A percentile compares a stretch with the other conserved stretches of the same genome.
Evolutionary conservation across 768 basidiomycete genomes (phyloP).

Genomic region (Hypholoma sublateritium): DNA sequence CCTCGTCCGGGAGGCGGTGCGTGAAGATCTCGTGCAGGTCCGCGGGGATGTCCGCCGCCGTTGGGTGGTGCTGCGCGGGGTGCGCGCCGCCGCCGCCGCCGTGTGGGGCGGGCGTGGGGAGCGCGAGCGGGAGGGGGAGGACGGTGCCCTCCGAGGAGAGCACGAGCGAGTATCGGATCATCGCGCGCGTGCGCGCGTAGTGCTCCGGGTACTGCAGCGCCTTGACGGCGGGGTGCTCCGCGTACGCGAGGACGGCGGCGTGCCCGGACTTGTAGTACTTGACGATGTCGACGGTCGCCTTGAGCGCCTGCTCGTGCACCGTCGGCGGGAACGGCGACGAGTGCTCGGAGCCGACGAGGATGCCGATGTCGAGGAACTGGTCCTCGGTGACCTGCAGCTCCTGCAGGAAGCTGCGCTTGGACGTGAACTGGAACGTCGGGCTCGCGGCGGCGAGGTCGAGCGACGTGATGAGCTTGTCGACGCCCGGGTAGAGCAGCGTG

Average conservation of each 20-base stretch:
- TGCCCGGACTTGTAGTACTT: constrained; percentile 91
- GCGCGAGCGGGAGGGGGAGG: constrained; percentile 75
- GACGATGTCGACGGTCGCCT: constrained; percentile 89
- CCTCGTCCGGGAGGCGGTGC: constrained; percentile 89
- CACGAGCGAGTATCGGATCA: constrained; percentile 91
- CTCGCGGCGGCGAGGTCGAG: constrained; percentile 70
- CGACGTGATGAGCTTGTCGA: constrained; percentile 88
- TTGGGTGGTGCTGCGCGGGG: constrained; percentile 66
- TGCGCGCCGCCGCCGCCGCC: constrained; percentile 27
- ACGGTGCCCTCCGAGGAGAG: constrained; percentile 85
- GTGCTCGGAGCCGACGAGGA: constrained; percentile 87
- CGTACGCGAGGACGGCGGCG: constrained; percentile 71
- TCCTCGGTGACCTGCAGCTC: constrained; percentile 73
- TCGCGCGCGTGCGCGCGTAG: constrained; percentile 85
- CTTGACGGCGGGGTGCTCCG: constrained; percentile 84
- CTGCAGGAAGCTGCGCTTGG: constrained; percentile 65
- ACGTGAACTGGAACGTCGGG: constrained; percentile 81
- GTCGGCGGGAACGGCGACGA: constrained; percentile 81
- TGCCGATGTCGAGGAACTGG: constrained; percentile 92
- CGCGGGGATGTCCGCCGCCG: constrained; percentile 82
- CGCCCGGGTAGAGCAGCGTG: constrained; percentile 80
- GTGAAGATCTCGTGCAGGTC: constrained; percentile 97
- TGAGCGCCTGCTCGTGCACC: constrained; percentile 76
- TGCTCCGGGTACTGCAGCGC: constrained; percentile 77
- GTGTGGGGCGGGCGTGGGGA: constrained; percentile 48